Evolutionary conservation across 2,329 filamentous ascomycete genomes (phyloP).

Genomic region (Basipetospora sp.): DNA sequence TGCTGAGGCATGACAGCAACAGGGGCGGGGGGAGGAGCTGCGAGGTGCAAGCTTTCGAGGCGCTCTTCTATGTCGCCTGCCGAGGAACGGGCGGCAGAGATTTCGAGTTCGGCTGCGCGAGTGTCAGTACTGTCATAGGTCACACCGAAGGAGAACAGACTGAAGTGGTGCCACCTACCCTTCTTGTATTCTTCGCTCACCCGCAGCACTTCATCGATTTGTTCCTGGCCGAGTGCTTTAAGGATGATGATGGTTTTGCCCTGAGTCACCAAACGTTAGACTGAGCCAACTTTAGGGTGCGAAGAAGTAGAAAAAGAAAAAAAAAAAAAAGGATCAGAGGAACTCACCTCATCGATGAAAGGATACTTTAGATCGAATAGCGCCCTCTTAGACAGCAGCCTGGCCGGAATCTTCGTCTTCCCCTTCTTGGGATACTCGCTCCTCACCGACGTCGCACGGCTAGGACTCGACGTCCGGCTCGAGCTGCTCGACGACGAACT

Average conservation of each 20-base stretch:
- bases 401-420: constrained; percentile 74
- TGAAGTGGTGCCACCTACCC: constrained; percentile 23
- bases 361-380: constrained; percentile 76
- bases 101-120: constrained; percentile 27
- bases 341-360: constrained; percentile 65
- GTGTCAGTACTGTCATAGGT: neutral
- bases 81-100: constrained; percentile 30
- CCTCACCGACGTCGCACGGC: constrained; percentile 35
- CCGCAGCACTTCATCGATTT: constrained; percentile 79
- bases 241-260: constrained; percentile 68
- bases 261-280: no score
- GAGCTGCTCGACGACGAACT: constrained; percentile 29
- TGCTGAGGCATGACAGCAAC: neutral
- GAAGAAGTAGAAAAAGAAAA: constrained; percentile 15
- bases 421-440: constrained; percentile 66
- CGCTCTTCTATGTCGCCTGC: constrained; percentile 33
- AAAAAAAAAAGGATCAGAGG: neutral
- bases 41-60: constrained; percentile 26
- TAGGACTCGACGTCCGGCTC: constrained; percentile 32
- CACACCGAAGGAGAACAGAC: neutral
- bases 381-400: constrained; percentile 65
- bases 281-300: no score
- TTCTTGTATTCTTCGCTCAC: constrained; percentile 65
- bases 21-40: constrained; percentile 12
- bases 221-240: constrained; percentile 72